These are phyloP conservation scores for Diaporthe batatas DNA, from an alignment of 2,329 filamentous ascomycete genomes.

Conservation along the genomic window DNA sequence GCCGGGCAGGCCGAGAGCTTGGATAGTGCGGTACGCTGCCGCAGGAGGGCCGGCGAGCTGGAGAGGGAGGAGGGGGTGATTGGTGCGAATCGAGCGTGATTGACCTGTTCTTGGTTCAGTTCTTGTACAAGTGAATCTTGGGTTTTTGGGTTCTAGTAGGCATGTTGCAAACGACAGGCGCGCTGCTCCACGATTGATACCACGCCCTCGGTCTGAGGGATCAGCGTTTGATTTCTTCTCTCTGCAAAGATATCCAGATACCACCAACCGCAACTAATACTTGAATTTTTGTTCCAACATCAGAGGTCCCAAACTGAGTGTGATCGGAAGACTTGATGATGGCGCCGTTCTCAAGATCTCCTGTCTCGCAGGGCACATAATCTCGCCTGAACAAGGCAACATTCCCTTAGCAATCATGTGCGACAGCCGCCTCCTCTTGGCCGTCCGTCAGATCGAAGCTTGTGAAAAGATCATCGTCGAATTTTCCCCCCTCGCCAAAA, in stretches of 20 bases:
- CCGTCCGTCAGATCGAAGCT: constrained; percentile 1
- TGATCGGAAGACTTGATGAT: neutral
- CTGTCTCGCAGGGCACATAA: neutral
- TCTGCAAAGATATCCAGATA: constrained; percentile 40
- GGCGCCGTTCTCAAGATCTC: neutral
- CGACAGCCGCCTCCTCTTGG: neutral
- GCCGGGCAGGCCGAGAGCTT: neutral
- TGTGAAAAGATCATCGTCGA: constrained; percentile 30
- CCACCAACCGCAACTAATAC: constrained; percentile 35
- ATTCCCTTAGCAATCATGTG: neutral
- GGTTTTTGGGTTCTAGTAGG: neutral
- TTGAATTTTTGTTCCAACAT: neutral
- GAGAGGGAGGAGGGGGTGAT: neutral
- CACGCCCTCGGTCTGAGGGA: constrained; percentile 4
- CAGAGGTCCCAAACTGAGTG: neutral
- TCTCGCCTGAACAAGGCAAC: neutral
- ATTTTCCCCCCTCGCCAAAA: neutral
- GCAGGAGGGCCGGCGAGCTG: neutral
- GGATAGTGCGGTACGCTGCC: neutral
- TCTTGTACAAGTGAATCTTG: neutral
- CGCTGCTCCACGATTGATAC: constrained; percentile 28
- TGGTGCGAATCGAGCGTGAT: neutral
- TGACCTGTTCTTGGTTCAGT: neutral
- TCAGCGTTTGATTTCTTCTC: constrained; percentile 36
- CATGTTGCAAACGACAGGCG: neutral